Evolutionary conservation across 352 stramenopile species (phyloP).

Genomic region (Pythium folliculosum): DNA sequence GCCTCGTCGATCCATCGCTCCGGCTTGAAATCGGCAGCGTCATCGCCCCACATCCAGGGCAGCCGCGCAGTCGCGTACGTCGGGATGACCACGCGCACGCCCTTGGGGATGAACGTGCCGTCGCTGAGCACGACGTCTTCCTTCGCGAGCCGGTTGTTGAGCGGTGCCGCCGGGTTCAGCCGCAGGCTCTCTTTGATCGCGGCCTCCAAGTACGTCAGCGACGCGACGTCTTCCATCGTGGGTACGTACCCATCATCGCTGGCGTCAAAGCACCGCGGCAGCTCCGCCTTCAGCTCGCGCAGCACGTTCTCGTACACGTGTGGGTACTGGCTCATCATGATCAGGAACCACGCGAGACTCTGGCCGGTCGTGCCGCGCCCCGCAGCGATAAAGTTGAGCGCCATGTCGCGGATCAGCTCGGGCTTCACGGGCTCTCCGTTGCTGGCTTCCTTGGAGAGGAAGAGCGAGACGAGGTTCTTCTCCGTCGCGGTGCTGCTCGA

Average conservation of each 20-base stretch:
- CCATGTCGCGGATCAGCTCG: constrained; percentile 58
- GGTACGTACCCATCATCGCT: constrained; percentile 25
- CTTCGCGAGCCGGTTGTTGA: constrained; percentile 49
- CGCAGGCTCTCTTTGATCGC: constrained; percentile 62
- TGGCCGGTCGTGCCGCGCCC: constrained; percentile 75
- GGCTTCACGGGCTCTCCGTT: constrained; percentile 15
- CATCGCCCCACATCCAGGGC: constrained; percentile 57
- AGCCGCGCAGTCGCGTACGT: constrained; percentile 67
- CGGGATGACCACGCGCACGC: constrained; percentile 56
- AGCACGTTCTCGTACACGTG: constrained; percentile 33
- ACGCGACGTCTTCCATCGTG: constrained; percentile 44
- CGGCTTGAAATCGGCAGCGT: constrained; percentile 63
- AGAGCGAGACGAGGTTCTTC: constrained; percentile 50
- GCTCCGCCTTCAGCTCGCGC: constrained; percentile 30
- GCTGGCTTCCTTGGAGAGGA: constrained; percentile 31
- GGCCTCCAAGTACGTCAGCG: constrained; percentile 56
- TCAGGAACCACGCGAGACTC: constrained; percentile 73
- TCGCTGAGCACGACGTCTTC: constrained; percentile 69
- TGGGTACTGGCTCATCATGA: constrained; percentile 72
- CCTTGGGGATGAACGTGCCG: constrained; percentile 58
- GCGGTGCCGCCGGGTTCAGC: constrained; percentile 60
- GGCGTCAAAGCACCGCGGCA: constrained; percentile 23
- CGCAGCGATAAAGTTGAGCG: constrained; percentile 80
- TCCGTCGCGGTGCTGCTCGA: neutral
- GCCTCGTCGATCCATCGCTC: constrained; percentile 61